Conservation (phyloP, 306 rosid species). For the Acacia melanoxylon region DNA sequence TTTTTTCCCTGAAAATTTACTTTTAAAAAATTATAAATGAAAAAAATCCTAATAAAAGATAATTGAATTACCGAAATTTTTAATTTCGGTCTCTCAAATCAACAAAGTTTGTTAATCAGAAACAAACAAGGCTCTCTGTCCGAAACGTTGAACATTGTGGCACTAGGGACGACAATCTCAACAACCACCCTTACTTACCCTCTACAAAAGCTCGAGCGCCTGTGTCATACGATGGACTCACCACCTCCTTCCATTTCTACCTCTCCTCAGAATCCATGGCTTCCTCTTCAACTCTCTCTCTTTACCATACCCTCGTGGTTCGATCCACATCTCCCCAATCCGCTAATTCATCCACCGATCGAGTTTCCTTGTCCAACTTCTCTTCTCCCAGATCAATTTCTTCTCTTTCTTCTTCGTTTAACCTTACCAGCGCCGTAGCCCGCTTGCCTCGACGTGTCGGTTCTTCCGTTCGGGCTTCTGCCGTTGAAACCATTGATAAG, state of each 20-base stretch:
- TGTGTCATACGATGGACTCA: neutral
- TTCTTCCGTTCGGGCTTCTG: conserved; percentile 44
- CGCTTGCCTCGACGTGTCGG: conserved; percentile 12
- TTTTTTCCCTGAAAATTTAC: too few species aligned
- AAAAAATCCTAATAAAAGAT: too few species aligned
- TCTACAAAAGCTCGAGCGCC: neutral
- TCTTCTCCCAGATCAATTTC: conserved; percentile 46
- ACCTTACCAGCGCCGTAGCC: neutral
- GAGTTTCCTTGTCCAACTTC: conserved; percentile 51
- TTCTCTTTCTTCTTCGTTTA: neutral
- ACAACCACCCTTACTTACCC: neutral
- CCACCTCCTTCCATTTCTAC: neutral
- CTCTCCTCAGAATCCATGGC: conserved; percentile 52
- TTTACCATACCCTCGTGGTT: conserved; percentile 69
- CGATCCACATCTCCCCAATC: conserved; percentile 54
- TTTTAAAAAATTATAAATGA: too few species aligned
- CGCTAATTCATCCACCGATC: conserved; percentile 53
- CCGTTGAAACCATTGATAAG: conserved; percentile 53
- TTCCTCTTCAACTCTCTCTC: conserved; percentile 71
- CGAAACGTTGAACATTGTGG: neutral
- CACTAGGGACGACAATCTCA: neutral
- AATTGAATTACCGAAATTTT: too few species aligned
- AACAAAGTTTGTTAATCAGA: too few species aligned
- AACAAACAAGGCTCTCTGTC: too few species aligned
- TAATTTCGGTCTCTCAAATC: too few species aligned